These are phyloP conservation scores for Fonsecaea monophora DNA, from an alignment of 2,329 filamentous ascomycete genomes.

Conservation along the genomic window DNA sequence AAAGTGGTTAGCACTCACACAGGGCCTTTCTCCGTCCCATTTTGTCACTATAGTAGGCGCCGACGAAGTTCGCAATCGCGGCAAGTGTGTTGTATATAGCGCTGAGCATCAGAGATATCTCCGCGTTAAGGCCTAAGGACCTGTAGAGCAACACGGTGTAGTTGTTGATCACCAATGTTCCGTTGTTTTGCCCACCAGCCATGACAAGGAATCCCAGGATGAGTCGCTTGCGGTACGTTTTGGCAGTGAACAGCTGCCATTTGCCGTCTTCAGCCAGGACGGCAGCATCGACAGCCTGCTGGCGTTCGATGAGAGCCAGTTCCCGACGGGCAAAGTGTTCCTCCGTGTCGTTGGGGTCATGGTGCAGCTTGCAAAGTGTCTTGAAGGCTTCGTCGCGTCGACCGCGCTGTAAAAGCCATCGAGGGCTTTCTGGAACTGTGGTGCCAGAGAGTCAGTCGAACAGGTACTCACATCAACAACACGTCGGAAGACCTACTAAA, in stretches of 20 bases:
- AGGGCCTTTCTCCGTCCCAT: constrained; percentile 21
- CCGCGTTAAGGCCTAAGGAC: constrained; percentile 19
- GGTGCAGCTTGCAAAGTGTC: constrained; percentile 21
- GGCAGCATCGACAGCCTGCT: constrained; percentile 12
- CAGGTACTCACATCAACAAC: background rate
- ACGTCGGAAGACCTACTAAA: constrained; percentile 11
- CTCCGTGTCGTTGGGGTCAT: constrained; percentile 18
- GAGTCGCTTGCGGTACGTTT: constrained; percentile 25
- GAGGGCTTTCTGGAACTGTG: constrained; percentile 27
- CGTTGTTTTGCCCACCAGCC: constrained; percentile 20
- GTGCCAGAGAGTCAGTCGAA: background rate
- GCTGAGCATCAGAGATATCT: constrained; percentile 12
- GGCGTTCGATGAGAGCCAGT: constrained; percentile 20
- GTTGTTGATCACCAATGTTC: constrained; percentile 23
- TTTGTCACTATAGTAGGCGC: constrained; percentile 17
- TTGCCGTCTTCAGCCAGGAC: constrained; percentile 7
- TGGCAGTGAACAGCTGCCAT: constrained; percentile 24
- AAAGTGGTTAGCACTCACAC: constrained; percentile 1
- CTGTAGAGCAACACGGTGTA: constrained; percentile 23
- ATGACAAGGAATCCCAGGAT: constrained; percentile 17
- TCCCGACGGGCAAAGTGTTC: constrained; percentile 23
- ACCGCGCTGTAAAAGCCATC: constrained; percentile 19
- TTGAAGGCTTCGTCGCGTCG: constrained; percentile 15
- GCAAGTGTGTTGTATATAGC: constrained; percentile 26
- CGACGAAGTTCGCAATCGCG: constrained; percentile 25